Evolutionary conservation across 108 stramenopile species (phyloP).

Genomic region (Nitzschia sp.): DNA sequence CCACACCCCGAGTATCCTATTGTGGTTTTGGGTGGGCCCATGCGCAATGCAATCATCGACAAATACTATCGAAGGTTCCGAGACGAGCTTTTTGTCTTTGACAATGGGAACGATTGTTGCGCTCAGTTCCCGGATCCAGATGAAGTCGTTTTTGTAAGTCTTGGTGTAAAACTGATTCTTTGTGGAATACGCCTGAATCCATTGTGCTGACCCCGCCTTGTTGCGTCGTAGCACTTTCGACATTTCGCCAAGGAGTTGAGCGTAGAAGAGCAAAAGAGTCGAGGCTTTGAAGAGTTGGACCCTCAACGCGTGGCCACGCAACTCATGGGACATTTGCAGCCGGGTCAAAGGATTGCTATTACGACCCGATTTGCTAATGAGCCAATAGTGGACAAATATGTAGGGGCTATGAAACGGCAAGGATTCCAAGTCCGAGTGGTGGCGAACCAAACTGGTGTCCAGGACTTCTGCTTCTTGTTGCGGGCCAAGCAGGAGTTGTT

Average conservation of each 20-base stretch:
- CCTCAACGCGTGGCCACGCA: slow-evolving; percentile 28
- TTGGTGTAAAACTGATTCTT: too few species aligned
- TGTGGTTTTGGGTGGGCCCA: slow-evolving; percentile 11
- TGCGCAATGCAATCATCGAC: slow-evolving; percentile 14
- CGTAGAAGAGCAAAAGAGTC: neutral
- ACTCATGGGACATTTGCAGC: slow-evolving; percentile 34
- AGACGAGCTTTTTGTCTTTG: slow-evolving; percentile 34
- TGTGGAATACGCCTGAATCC: neutral
- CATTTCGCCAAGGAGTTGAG: slow-evolving; percentile 52
- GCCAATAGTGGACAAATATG: slow-evolving; percentile 25
- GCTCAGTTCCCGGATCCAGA: slow-evolving; percentile 37
- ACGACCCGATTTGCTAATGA: slow-evolving; percentile 21
- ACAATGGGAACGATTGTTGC: slow-evolving; percentile 25
- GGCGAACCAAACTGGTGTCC: slow-evolving; percentile 32
- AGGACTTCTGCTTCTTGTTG: slow-evolving; percentile 64
- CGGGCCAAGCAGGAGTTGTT: slow-evolving; percentile 40
- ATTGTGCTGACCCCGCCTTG: neutral
- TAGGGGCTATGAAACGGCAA: slow-evolving; percentile 30
- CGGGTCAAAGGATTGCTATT: slow-evolving; percentile 55
- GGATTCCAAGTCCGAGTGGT: slow-evolving; percentile 44
- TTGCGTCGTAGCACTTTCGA: slow-evolving; percentile 54
- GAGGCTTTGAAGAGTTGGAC: slow-evolving; percentile 54
- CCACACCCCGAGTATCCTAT: slow-evolving; percentile 19
- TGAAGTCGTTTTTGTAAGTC: slow-evolving; percentile 45
- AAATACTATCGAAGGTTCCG: slow-evolving; percentile 22